Conservation (phyloP, 495 filamentous ascomycete species). For the Lasiosphaeria miniovina region DNA sequence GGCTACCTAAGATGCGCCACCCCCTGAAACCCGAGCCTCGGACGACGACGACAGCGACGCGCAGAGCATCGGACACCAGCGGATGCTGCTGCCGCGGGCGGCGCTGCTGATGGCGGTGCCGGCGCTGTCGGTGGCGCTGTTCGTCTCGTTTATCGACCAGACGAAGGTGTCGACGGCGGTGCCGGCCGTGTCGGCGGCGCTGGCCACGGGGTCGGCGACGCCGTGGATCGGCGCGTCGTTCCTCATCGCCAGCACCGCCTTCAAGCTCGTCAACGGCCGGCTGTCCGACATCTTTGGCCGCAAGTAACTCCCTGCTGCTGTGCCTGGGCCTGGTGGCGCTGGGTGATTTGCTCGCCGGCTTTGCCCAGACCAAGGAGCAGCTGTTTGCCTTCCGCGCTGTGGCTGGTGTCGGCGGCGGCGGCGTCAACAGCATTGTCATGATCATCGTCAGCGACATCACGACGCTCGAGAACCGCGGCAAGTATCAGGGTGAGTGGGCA, state of each 20-base stretch:
- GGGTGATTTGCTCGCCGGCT: background rate
- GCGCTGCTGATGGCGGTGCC: background rate
- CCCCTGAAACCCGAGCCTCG: too few species aligned
- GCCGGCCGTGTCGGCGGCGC: background rate
- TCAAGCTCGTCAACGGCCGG: background rate
- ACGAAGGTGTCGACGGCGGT: background rate
- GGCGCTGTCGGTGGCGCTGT: background rate
- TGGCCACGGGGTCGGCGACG: background rate
- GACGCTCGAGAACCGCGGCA: background rate
- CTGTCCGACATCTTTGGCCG: background rate
- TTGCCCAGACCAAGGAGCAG: background rate
- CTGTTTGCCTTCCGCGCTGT: background rate
- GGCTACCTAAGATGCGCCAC: background rate
- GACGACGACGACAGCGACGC: background rate
- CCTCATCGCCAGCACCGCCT: background rate
- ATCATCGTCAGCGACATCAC: background rate
- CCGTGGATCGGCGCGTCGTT: background rate
- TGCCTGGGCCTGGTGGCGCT: background rate
- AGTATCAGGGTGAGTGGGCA: background rate
- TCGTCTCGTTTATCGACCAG: background rate
- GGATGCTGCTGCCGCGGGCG: background rate
- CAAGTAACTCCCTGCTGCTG: background rate
- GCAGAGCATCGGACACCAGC: background rate
- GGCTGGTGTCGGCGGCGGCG: background rate
- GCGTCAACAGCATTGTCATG: background rate